These are phyloP conservation scores for Chlorella variabilis DNA, from an alignment of 163 green algal species.

Conservation along the genomic window DNA sequence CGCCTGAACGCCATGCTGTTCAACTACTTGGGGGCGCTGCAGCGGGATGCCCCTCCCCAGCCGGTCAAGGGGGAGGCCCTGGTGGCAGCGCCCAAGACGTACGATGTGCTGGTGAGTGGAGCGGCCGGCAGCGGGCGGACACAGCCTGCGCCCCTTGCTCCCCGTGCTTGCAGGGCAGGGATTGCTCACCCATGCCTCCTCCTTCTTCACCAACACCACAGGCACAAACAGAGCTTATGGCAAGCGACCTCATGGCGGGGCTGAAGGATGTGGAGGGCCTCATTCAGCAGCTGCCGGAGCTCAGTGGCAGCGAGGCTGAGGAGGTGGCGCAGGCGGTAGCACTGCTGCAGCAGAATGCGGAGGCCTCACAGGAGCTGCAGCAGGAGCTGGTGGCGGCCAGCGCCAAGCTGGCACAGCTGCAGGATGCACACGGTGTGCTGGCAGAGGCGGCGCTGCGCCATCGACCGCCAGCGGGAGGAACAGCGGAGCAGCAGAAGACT, in stretches of 20 bases:
- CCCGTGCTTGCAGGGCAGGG: no score
- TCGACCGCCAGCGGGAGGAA: background rate
- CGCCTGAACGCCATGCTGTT: constrained; percentile 37
- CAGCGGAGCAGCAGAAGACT: background rate
- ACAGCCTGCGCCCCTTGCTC: no score
- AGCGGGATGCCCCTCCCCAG: constrained; percentile 38
- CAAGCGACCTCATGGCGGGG: constrained; percentile 14
- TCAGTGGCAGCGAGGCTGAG: background rate
- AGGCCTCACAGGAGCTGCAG: constrained; percentile 11
- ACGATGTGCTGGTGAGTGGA: constrained; percentile 27
- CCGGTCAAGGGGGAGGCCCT: constrained; percentile 16
- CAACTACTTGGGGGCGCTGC: constrained; percentile 42
- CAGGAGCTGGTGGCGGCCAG: constrained; percentile 14
- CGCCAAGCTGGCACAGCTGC: constrained; percentile 34
- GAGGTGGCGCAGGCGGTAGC: constrained; percentile 22
- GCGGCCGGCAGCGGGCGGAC: background rate
- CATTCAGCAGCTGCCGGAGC: constrained; percentile 30
- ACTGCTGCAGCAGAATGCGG: constrained; percentile 30
- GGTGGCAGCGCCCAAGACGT: background rate
- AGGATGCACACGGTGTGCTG: constrained; percentile 30
- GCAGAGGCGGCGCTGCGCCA: constrained; percentile 28
- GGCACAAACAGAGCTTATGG: constrained; percentile 36
- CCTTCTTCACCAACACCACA: background rate
- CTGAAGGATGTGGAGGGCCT: constrained; percentile 2
- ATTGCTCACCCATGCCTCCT: background rate